Evolutionary conservation across 257 asterid species (phyloP), one percentile per base, ranked within the genome.

Genomic region (Petunia axillaris): DNA sequence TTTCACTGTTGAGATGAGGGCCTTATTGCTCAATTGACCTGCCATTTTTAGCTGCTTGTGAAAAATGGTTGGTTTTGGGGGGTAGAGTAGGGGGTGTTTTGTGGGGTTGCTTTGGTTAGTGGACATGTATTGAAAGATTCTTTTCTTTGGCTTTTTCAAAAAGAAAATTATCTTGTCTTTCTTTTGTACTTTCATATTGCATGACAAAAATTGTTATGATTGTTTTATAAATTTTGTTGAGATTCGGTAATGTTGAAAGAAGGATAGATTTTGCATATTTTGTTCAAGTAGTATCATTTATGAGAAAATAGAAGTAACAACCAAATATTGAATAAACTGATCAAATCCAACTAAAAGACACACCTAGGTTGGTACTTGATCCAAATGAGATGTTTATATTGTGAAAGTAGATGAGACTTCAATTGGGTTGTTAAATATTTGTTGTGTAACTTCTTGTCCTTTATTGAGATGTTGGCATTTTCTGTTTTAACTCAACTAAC

Each of bases 51-150:
- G 73, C 77, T 15, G 37, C 64, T 77, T 81, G 68, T 73, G 81
- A 71, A 67, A 46, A 84, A 25, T 25, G 25, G 25, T 25, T 79
- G 74, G 76, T 36, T 62, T 25, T 25, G 25, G 83, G 79, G 38
- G 66, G 10, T 55, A 70, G 44, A n/a, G 2, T 9, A 46, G 36
- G 76, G 41, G 40, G 5, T 10, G 8, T 71, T 14, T 48, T 73
- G 81, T 85, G 82, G 81, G 81, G 81, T 76, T 64, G 41, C 75
- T 44, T 74, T 71, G 63, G 39, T 78, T 82, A 82, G 64, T 79
- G 80, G 55, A 73, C 76, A 68, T 85, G 38, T 82, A 53, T 78
- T 73, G 43, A 50, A 62, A 85, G 82, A 82, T 79, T 85, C 87
- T 25, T 1, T 64, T 64, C 13, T 11, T 83, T 58, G 59, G n/a